Percentiles rank a stretch among this genome's conserved stretches.
Evolutionary conservation across 495 filamentous ascomycete genomes (phyloP).

Genomic region (Penicillium antarcticum): DNA sequence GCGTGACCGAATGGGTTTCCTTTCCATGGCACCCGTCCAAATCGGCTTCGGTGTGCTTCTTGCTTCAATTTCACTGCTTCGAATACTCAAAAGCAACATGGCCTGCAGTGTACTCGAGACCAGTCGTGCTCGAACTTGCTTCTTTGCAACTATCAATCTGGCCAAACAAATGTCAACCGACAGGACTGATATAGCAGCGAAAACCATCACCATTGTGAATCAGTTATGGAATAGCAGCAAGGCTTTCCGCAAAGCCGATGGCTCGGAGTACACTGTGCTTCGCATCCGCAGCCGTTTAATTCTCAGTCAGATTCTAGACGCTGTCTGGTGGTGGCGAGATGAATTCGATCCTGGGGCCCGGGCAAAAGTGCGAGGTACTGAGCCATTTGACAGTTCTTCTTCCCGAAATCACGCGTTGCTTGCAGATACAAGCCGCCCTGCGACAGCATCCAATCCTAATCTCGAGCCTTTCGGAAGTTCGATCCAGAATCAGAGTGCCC

Average conservation of each 20-base stretch:
- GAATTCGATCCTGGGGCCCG: conserved; percentile 38
- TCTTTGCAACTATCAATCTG: conserved; percentile 39
- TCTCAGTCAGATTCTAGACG: conserved; percentile 41
- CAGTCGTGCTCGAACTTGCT: conserved; percentile 25
- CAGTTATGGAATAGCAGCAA: conserved; percentile 46
- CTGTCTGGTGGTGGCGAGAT: conserved; percentile 50
- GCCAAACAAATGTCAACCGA: conserved; percentile 36
- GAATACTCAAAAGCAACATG: conserved; percentile 36
- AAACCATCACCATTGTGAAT: conserved; percentile 29
- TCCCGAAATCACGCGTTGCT: neutral
- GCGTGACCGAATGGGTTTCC: conserved; percentile 11
- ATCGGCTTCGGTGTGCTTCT: conserved; percentile 32
- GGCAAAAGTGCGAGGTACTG: conserved; percentile 4
- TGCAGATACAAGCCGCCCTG: conserved; percentile 7
- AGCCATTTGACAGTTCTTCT: conserved; percentile 15
- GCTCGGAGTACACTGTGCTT: conserved; percentile 32
- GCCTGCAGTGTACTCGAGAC: conserved; percentile 28
- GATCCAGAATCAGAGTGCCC: neutral
- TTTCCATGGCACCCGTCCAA: conserved; percentile 30
- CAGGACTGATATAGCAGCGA: conserved; percentile 35
- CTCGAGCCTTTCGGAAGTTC: conserved; percentile 8
- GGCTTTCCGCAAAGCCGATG: conserved; percentile 42
- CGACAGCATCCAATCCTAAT: conserved; percentile 9
- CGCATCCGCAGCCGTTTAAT: conserved; percentile 43
- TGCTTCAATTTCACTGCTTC: conserved; percentile 32